Conservation (phyloP, 1,139 yeast genomes). For the Waltiozyma sp. region DNA sequence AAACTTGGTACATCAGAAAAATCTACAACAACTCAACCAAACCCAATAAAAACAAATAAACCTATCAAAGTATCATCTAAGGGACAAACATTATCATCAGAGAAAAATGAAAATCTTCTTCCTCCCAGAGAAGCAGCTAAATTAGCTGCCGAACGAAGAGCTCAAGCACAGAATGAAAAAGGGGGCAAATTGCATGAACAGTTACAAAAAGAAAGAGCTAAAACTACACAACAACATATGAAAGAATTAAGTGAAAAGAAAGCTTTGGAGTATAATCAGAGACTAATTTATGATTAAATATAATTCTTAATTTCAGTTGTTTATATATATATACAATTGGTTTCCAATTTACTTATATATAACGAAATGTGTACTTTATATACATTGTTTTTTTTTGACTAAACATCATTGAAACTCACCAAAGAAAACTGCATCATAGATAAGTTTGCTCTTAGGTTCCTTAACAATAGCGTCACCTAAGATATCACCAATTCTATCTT, state of each 20-base stretch:
- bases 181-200: conserved; percentile 18
- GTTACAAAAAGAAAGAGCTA: conserved; percentile 18
- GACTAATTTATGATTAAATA: conserved; percentile 20
- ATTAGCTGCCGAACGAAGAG: conserved; percentile 40
- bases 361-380: no score
- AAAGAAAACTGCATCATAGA: conserved; percentile 65
- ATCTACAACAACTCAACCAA: neutral
- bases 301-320: no score
- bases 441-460: conserved; percentile 39
- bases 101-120: conserved; percentile 72
- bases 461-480: conserved; percentile 41
- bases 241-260: conserved; percentile 10
- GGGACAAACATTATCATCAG: neutral
- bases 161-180: conserved; percentile 3
- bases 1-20: conserved; percentile 2
- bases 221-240: conserved; percentile 11
- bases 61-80: neutral
- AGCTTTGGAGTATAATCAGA: conserved; percentile 6
- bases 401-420: conserved; percentile 43
- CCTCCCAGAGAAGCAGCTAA: conserved; percentile 89
- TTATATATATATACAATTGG: no score
- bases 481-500: conserved; percentile 49
- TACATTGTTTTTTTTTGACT: no score
- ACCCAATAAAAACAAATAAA: neutral
- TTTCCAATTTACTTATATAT: no score